Evolutionary conservation across 176 grass and related monocot species (phyloP).

Genomic region (Eragrostis nindensis): DNA sequence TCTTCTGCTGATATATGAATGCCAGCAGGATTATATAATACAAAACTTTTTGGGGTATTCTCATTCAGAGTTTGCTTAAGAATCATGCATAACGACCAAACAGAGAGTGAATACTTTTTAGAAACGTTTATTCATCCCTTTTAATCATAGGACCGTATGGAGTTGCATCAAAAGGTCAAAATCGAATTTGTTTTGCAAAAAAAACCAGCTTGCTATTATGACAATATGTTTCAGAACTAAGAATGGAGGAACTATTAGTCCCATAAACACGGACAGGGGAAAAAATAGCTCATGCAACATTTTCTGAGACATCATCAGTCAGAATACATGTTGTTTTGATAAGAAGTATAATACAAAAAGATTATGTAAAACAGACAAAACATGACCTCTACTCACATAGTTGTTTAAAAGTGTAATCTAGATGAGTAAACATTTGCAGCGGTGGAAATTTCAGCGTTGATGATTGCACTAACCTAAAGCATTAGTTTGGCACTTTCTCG

Average conservation of each 20-base stretch:
- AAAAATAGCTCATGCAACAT: not conserved
- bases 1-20: not conserved
- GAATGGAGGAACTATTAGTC: not conserved
- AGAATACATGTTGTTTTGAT: not conserved
- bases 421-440: not conserved
- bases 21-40: slow-evolving; percentile 5
- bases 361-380: not conserved
- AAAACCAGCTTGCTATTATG: not conserved
- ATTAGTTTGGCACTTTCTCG: not conserved
- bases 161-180: not conserved
- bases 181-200: not conserved
- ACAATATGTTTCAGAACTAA: not conserved
- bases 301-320: not conserved
- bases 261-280: not conserved
- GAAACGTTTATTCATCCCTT: not conserved
- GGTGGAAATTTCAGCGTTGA: not conserved
- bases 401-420: not conserved
- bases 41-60: not conserved
- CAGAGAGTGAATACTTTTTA: not conserved
- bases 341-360: not conserved
- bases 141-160: not conserved
- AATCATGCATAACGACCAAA: not conserved
- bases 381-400: not conserved
- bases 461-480: not conserved
- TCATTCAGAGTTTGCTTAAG: not conserved